A percentile compares a stretch with the other conserved stretches of the same genome.
phyloP scores from a whole-genome alignment of 2,329 filamentous ascomycete genomes.

The Fusarium dlaminii region DNA sequence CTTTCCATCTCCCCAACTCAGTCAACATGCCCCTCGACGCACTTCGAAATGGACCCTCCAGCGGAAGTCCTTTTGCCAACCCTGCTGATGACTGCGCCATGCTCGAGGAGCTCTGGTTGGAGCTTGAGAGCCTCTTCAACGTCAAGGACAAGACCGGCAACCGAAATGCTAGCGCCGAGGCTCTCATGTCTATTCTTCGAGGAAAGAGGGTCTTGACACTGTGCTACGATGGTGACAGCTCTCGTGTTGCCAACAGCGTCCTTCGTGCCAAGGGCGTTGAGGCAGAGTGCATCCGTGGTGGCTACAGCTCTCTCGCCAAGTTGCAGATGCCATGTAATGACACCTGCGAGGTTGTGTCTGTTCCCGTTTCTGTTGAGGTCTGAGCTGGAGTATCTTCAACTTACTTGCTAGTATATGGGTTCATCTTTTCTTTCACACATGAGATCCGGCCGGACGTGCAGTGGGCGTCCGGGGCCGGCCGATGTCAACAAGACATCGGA shows the following conservation, averaged over 20 bases:
- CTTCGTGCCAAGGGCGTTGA: slow-evolving; percentile 60
- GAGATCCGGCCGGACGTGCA: slow-evolving; percentile 32
- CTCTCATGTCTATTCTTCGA: slow-evolving; percentile 43
- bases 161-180: slow-evolving; percentile 41
- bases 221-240: slow-evolving; percentile 64
- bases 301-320: slow-evolving; percentile 43
- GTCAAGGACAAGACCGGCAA: slow-evolving; percentile 42
- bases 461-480: slow-evolving; percentile 35
- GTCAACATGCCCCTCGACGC: slow-evolving; percentile 57
- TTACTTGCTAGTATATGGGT: neutral
- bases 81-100: slow-evolving; percentile 58
- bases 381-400: neutral
- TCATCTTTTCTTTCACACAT: neutral
- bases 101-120: slow-evolving; percentile 59
- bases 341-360: slow-evolving; percentile 36
- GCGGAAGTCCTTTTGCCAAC: slow-evolving; percentile 48
- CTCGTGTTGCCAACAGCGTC: slow-evolving; percentile 64
- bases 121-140: slow-evolving; percentile 57
- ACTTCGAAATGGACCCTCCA: slow-evolving; percentile 42
- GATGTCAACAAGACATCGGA: neutral
- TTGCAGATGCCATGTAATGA: slow-evolving; percentile 41
- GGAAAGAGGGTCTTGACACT: slow-evolving; percentile 56
- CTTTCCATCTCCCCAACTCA: slow-evolving; percentile 56
- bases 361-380: slow-evolving; percentile 39
- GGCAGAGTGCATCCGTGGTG: slow-evolving; percentile 58